Conservation (phyloP, 1,284 basidiomycete genomes). For the Fomitopsis pinicola region DNA sequence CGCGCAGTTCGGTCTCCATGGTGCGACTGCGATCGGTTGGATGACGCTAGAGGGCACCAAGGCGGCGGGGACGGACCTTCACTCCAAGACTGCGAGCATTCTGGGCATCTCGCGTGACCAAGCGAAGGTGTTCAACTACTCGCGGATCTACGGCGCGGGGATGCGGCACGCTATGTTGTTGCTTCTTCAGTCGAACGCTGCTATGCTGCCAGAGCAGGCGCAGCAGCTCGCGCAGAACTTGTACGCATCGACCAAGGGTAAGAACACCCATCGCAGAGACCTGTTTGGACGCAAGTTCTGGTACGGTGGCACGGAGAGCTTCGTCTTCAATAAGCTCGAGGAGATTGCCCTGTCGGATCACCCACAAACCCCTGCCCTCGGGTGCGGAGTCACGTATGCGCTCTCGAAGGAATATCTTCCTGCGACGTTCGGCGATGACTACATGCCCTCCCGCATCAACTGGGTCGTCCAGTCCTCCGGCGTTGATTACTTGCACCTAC, state of each 20-base stretch:
- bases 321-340: constrained; percentile 99
- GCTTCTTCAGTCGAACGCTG: constrained; percentile 82
- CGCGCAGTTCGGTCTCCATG: constrained; percentile 96
- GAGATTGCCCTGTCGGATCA: constrained; percentile 86
- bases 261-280: constrained; percentile 69
- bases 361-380: constrained; percentile 90
- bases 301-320: constrained; percentile 97
- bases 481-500: constrained; percentile 95
- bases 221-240: constrained; percentile 81
- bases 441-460: constrained; percentile 96
- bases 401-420: constrained; percentile 88
- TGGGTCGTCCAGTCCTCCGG: constrained; percentile 99
- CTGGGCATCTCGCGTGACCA: constrained; percentile 92
- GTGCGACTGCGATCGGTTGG: constrained; percentile 97
- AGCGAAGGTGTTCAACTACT: constrained; percentile 99
- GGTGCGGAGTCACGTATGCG: constrained; percentile 91
- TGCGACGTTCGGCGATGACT: constrained; percentile 75
- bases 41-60: constrained; percentile 99
- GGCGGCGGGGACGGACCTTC: constrained; percentile 90
- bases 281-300: constrained; percentile 84
- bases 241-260: constrained; percentile 93
- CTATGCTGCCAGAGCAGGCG: constrained; percentile 77
- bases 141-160: constrained; percentile 97
- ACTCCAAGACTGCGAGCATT: constrained; percentile 95
- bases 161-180: constrained; percentile 92